These are phyloP conservation scores for Dalbergia cultrata DNA, from an alignment of 306 rosid species.

Conservation along the genomic window DNA sequence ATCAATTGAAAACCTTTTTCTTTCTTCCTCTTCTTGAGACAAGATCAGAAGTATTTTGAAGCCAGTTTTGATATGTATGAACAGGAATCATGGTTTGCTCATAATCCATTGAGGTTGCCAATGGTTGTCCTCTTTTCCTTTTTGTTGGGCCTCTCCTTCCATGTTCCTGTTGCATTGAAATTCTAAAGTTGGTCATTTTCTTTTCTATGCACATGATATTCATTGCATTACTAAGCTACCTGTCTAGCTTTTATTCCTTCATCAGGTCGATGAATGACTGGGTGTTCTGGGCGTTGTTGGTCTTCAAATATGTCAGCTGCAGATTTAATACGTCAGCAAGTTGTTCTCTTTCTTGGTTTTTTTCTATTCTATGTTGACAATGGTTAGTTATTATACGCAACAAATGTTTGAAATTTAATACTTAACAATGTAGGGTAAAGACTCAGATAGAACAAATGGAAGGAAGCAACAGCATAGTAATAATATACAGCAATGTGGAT, in stretches of 20 bases:
- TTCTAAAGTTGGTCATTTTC: conserved; percentile 38
- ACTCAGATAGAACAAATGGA: conserved; percentile 14
- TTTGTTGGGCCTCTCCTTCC: conserved; percentile 49
- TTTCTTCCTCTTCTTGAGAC: conserved; percentile 71
- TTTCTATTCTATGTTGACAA: conserved; percentile 2
- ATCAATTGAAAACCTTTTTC: conserved; percentile 62
- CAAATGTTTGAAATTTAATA: conserved; percentile 16
- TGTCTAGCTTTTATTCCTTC: conserved; percentile 52
- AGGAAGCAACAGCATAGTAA: conserved; percentile 26
- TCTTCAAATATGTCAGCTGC: conserved; percentile 57
- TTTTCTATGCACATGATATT: conserved; percentile 25
- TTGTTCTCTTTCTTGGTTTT: conserved; percentile 11
- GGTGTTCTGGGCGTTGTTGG: conserved; percentile 53
- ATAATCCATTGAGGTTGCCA: conserved; percentile 59
- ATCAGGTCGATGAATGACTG: conserved; percentile 44
- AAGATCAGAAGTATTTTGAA: conserved; percentile 69
- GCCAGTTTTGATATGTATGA: conserved; percentile 82
- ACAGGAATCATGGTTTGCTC: conserved; percentile 84
- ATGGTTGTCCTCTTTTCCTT: conserved; percentile 62
- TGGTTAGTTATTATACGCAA: not conserved
- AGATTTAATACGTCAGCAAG: conserved; percentile 40
- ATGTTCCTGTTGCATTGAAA: conserved; percentile 57
- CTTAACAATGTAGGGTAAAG: conserved; percentile 13
- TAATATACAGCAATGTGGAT: conserved; percentile 6
- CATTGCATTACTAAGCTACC: conserved; percentile 50